phyloP scores from a whole-genome alignment of 164 flowering plant genomes.

The Piper longum region DNA sequence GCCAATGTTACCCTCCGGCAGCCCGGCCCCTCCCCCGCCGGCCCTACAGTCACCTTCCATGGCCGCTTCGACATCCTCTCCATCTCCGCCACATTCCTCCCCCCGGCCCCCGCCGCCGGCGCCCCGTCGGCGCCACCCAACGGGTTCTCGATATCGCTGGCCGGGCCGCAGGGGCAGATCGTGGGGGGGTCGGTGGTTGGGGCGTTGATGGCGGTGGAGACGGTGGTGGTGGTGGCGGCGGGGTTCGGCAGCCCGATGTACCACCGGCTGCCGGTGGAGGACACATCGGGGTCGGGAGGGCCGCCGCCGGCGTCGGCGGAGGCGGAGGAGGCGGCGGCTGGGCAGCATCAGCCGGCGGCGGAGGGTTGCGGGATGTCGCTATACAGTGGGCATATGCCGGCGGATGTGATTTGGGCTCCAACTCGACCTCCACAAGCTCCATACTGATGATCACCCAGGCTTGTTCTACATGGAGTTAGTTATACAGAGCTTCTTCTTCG shows the following conservation, averaged over 20 bases:
- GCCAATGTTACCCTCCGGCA: constrained; percentile 62
- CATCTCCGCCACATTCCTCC: constrained; percentile 44
- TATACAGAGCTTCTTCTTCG: background rate
- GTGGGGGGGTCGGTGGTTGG: constrained; percentile 60
- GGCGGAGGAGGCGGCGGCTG: background rate
- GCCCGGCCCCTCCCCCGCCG: constrained; percentile 37
- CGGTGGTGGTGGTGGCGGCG: constrained; percentile 43
- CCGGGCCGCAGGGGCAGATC: constrained; percentile 66
- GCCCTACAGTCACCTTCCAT: constrained; percentile 47
- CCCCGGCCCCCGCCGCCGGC: constrained; percentile 13
- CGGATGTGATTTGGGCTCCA: constrained; percentile 64
- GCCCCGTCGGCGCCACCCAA: constrained; percentile 2
- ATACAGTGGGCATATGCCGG: constrained; percentile 34
- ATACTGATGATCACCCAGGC: background rate
- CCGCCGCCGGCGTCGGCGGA: background rate
- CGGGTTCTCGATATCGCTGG: constrained; percentile 38
- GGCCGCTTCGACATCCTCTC: constrained; percentile 69
- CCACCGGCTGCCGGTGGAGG: constrained; percentile 35
- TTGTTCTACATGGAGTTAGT: background rate
- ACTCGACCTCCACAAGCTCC: constrained; percentile 33
- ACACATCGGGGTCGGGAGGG: background rate
- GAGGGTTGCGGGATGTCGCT: constrained; percentile 24
- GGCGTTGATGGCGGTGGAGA: constrained; percentile 31
- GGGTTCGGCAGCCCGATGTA: constrained; percentile 34
- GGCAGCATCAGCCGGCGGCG: constrained; percentile 1